Base-by-base conservation (phyloP, 2,329 filamentous ascomycete genomes). In the Pseudodiploospora longispora region DNA sequence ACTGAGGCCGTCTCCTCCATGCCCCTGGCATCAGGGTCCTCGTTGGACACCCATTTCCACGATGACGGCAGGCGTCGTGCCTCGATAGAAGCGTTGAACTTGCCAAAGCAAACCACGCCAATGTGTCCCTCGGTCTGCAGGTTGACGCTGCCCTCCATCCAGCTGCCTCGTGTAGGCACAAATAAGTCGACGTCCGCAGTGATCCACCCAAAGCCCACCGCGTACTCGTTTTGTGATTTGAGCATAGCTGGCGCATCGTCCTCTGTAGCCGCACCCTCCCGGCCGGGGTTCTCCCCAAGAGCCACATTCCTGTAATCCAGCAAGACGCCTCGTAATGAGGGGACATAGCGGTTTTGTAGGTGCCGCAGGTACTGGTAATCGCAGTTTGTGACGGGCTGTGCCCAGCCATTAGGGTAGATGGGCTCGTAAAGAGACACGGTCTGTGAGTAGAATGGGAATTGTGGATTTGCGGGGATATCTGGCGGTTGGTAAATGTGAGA, bases 31-130 rank as follows among this genome's bases (percentile, higher is more conserved):
- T 68, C 64, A 2, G 59, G 53, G 6, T 64, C 58, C 43, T 67
- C 70, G 31, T 80, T 73, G 8, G 81, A 78, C 10, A 87, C 74
- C 84, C 88, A 97, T 49, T 71, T 80, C 93, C 91, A 98, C 27
- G 77, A 75, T 10, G 69, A 64, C 0, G 93, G 93, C 10, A 98
- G 70, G 32, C 87, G 75, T 48, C 78, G 78, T 27, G 83, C 75
- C 55, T 91, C 85, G 47, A 98, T 86, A 36, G 84, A 87, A 1
- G 91, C 87, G 54, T 93, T 95, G 73, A 97, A 97, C 52, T 88
- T 80, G 62, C 91, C 91, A 67, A 88, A 90, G 62, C 88, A 93
- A 8, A 94, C 80, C 3, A 96, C 77, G 19, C 91, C 90, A 6
- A 98, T 75, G 59, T 96, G 88, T 6, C 87, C 88, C 54, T 93